Evolutionary conservation across 2,329 filamentous ascomycete genomes (phyloP).

Genomic region (Colletotrichum tabaci): DNA sequence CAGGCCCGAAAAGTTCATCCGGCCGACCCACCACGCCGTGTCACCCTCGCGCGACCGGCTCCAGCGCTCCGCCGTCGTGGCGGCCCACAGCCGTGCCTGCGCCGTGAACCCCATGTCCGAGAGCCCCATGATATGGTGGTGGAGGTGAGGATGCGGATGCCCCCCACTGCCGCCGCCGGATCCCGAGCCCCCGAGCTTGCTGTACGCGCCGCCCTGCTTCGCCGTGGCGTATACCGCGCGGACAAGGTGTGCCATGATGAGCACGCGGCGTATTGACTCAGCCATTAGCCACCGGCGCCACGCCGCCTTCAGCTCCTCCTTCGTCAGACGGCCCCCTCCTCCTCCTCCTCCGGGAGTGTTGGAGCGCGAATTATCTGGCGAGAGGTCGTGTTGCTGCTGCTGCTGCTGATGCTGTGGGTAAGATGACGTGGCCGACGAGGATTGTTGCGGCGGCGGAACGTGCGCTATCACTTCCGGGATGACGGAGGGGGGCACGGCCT

Average conservation of each 20-base stretch:
- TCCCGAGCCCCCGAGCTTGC: constrained; percentile 20
- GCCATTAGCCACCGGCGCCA: constrained; percentile 44
- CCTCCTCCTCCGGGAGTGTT: constrained; percentile 24
- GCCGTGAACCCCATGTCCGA: constrained; percentile 43
- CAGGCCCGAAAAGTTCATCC: constrained; percentile 42
- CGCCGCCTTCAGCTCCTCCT: constrained; percentile 40
- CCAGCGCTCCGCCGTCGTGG: constrained; percentile 43
- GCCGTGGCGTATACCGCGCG: constrained; percentile 41
- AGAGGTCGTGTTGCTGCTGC: constrained; percentile 30
- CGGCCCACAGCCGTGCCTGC: constrained; percentile 41
- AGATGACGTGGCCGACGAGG: constrained; percentile 23
- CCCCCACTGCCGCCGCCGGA: constrained; percentile 10
- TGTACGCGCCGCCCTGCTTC: constrained; percentile 34
- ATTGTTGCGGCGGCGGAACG: constrained; percentile 16
- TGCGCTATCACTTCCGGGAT: constrained; percentile 21
- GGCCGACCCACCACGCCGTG: constrained; percentile 41
- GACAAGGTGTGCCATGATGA: constrained; percentile 41
- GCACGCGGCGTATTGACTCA: constrained; percentile 42
- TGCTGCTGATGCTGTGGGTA: constrained; percentile 36
- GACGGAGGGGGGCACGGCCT: constrained; percentile 19
- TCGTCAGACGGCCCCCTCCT: constrained; percentile 15
- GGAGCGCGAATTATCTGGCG: constrained; percentile 33
- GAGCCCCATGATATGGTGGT: constrained; percentile 26
- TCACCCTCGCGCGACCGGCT: constrained; percentile 37
- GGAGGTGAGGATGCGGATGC: constrained; percentile 5